Percentiles rank a stretch among this genome's conserved stretches.
phyloP scores from a whole-genome alignment of 2,329 filamentous ascomycete species.

The Penicillium sp. region DNA sequence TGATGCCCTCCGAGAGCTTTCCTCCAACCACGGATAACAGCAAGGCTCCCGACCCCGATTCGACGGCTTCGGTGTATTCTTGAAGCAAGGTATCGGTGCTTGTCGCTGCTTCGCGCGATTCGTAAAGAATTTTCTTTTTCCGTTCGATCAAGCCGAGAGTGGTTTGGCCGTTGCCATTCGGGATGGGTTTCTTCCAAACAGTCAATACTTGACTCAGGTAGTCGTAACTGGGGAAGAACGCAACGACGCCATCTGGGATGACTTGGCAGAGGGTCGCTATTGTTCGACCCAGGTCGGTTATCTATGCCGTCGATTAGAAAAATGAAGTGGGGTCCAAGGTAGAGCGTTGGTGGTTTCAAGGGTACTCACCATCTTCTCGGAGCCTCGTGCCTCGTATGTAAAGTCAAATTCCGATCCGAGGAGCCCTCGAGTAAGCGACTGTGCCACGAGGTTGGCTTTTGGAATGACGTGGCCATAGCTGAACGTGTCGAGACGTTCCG shows the following conservation, averaged over 20 bases:
- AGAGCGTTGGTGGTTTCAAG: neutral
- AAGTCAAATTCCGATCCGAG: slow-evolving; percentile 70
- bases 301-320: slow-evolving; percentile 35
- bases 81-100: slow-evolving; percentile 67
- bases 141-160: slow-evolving; percentile 32
- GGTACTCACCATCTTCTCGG: slow-evolving; percentile 58
- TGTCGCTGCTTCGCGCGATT: slow-evolving; percentile 45
- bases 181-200: slow-evolving; percentile 55
- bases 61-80: slow-evolving; percentile 70
- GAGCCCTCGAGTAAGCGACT: slow-evolving; percentile 59
- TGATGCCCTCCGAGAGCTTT: slow-evolving; percentile 95
- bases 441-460: slow-evolving; percentile 72
- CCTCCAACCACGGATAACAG: slow-evolving; percentile 90
- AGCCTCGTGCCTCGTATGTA: slow-evolving; percentile 73
- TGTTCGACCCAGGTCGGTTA: slow-evolving; percentile 70
- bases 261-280: slow-evolving; percentile 68
- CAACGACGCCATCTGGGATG: slow-evolving; percentile 85
- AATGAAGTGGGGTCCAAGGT: neutral
- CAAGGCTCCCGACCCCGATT: slow-evolving; percentile 64
- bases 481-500: slow-evolving; percentile 68
- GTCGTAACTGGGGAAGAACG: slow-evolving; percentile 94
- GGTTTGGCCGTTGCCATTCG: slow-evolving; percentile 27
- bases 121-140: slow-evolving; percentile 52
- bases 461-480: slow-evolving; percentile 97
- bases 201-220: slow-evolving; percentile 75